These are phyloP conservation scores for Leucocoprinus sp. DNA, from an alignment of 768 basidiomycete genomes.

Conservation along the genomic window DNA sequence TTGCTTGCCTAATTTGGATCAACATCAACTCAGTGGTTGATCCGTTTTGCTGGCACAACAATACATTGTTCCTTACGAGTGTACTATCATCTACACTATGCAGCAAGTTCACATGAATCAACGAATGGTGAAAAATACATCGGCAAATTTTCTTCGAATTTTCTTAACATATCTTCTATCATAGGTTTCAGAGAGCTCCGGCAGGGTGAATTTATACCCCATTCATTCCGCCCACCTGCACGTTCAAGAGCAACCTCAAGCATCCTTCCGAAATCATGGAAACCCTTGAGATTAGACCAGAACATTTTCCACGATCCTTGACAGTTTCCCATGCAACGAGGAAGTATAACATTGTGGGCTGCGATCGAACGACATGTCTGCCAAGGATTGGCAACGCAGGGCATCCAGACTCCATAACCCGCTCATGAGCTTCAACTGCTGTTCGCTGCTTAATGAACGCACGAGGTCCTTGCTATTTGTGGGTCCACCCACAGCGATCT, in stretches of 20 bases:
- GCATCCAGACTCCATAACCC: constrained; percentile 1
- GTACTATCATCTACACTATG: too few species aligned
- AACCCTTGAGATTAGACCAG: neutral
- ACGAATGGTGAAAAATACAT: neutral
- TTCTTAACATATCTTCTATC: neutral
- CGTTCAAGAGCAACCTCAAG: neutral
- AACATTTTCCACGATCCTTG: neutral
- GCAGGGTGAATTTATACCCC: neutral
- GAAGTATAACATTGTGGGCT: neutral
- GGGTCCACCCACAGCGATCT: neutral
- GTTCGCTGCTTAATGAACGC: neutral
- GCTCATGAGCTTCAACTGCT: neutral
- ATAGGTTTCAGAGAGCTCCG: neutral
- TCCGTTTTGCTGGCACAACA: constrained; percentile 2
- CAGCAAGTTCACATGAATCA: neutral
- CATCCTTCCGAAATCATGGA: neutral
- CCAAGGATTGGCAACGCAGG: neutral
- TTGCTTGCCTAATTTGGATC: constrained; percentile 2
- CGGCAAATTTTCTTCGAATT: neutral
- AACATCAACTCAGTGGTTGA: too few species aligned
- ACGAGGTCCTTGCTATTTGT: neutral
- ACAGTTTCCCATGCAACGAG: neutral
- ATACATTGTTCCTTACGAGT: too few species aligned
- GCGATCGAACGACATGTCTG: neutral
- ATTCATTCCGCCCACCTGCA: neutral